Percentiles rank a stretch among this genome's conserved stretches.
phyloP scores from a whole-genome alignment of 2,329 filamentous ascomycete species.

The Scolecobasidium constrictum region DNA sequence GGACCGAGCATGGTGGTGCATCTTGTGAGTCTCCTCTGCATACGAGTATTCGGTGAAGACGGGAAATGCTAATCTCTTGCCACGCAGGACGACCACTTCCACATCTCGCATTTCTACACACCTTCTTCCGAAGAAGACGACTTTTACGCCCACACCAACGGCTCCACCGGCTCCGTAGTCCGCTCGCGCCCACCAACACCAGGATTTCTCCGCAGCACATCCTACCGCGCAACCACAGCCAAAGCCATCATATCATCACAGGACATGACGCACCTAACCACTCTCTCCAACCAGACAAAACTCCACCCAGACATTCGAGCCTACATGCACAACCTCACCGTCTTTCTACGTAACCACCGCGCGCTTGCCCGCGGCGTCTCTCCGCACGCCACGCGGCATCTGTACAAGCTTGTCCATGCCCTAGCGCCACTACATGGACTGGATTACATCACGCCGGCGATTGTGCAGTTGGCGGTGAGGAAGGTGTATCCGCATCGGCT shows the following conservation, averaged over 20 bases:
- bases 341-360: conserved; percentile 80
- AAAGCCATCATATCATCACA: no score
- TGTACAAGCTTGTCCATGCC: conserved; percentile 53
- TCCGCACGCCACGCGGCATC: conserved; percentile 66
- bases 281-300: conserved; percentile 34
- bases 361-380: conserved; percentile 71
- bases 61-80: no score
- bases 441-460: conserved; percentile 70
- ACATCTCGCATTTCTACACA: conserved; percentile 77
- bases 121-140: conserved; percentile 36
- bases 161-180: conserved; percentile 27
- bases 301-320: conserved; percentile 67
- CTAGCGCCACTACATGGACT: conserved; percentile 75
- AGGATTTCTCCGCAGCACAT: no score
- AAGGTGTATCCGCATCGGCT: conserved; percentile 88
- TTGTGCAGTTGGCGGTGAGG: conserved; percentile 69
- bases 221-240: no score
- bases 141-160: conserved; percentile 20
- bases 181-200: conserved; percentile 17
- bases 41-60: not conserved
- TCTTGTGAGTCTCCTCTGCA: conserved; percentile 22
- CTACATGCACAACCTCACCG: conserved; percentile 78
- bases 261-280: no score
- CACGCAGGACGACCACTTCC: conserved; percentile 69
- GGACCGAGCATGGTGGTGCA: conserved; percentile 27